Conservation (phyloP, 495 filamentous ascomycete genomes). For the Penicillium atrosanguineum region DNA sequence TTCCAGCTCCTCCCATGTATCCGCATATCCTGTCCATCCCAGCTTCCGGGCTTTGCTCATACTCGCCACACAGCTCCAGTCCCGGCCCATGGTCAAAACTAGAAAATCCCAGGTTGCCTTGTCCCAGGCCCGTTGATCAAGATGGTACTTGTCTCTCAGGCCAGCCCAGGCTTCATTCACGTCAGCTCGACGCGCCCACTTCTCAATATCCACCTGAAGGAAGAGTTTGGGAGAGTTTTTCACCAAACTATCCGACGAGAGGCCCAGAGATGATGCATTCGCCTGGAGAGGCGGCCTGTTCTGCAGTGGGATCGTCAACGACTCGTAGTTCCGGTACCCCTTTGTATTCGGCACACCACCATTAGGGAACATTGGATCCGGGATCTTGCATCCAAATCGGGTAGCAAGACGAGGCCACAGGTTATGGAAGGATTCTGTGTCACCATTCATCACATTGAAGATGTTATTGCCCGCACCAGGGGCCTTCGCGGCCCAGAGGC, state of each 20-base stretch:
- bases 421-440: slow-evolving; percentile 52
- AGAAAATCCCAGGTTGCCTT: slow-evolving; percentile 58
- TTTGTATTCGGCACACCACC: neutral
- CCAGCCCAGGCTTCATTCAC: slow-evolving; percentile 48
- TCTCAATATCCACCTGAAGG: slow-evolving; percentile 48
- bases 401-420: slow-evolving; percentile 53
- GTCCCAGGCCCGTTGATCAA: slow-evolving; percentile 48
- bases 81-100: slow-evolving; percentile 49
- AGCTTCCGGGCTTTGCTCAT: slow-evolving; percentile 58
- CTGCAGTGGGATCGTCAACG: slow-evolving; percentile 24
- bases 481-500: slow-evolving; percentile 49
- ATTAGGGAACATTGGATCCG: slow-evolving; percentile 42
- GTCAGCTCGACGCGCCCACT: slow-evolving; percentile 50
- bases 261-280: slow-evolving; percentile 36
- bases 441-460: slow-evolving; percentile 57
- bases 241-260: slow-evolving; percentile 15
- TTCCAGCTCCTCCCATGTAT: slow-evolving; percentile 52
- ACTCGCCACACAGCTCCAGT: slow-evolving; percentile 44
- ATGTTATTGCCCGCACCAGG: slow-evolving; percentile 46
- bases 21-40: slow-evolving; percentile 36
- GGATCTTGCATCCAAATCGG: slow-evolving; percentile 45
- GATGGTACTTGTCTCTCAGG: slow-evolving; percentile 43
- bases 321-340: slow-evolving; percentile 13
- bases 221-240: slow-evolving; percentile 16
- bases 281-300: slow-evolving; percentile 42